These are phyloP conservation scores for Acanthamoeba triangularis DNA, from an alignment of 208 protist species.

Conservation along the genomic window DNA sequence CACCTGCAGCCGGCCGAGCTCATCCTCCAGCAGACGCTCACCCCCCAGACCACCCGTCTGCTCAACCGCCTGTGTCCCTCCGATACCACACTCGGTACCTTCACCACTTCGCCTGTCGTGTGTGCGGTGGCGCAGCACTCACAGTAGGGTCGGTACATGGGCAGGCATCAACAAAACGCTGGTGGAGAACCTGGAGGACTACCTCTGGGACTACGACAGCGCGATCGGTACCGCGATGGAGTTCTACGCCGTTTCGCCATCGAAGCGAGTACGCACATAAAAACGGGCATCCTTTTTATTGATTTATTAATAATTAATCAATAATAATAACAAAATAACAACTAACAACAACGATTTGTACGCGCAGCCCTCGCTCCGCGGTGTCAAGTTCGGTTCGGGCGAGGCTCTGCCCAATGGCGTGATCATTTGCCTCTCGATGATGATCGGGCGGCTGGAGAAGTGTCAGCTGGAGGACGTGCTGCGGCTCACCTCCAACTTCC, in stretches of 20 bases:
- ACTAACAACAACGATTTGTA: too few species aligned
- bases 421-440: conserved; percentile 26
- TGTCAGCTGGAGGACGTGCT: conserved; percentile 71
- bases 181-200: conserved; percentile 43
- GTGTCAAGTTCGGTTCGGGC: neutral
- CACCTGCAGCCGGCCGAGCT: conserved; percentile 83
- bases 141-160: neutral
- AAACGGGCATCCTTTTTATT: too few species aligned
- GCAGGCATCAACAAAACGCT: conserved; percentile 33
- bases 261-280: neutral
- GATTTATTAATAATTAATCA: too few species aligned
- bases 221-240: neutral
- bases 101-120: neutral
- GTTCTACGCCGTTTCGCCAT: conserved; percentile 33
- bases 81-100: neutral
- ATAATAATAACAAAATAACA: too few species aligned
- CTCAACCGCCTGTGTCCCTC: conserved; percentile 51
- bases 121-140: too few species aligned
- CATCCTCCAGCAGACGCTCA: conserved; percentile 55
- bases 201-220: conserved; percentile 44
- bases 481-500: conserved; percentile 68
- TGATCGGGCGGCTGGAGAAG: conserved; percentile 56
- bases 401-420: conserved; percentile 40
- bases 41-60: neutral
- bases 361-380: neutral